Conservation (phyloP, 352 stramenopile species). For the Phytophthora citrophthora region DNA sequence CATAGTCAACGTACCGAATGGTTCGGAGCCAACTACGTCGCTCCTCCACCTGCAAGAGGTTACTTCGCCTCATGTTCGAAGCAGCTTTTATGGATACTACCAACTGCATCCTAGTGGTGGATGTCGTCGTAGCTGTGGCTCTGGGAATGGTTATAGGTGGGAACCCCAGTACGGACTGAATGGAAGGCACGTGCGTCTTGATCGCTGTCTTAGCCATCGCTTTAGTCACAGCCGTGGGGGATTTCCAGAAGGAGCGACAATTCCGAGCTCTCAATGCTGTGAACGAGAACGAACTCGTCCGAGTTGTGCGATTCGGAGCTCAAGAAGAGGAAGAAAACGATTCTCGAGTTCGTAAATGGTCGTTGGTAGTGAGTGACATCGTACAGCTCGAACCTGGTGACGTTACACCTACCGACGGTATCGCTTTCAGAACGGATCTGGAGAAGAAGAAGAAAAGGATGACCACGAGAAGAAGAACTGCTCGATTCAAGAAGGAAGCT, state of each 20-base stretch:
- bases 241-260: slow-evolving; percentile 91
- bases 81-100: slow-evolving; percentile 63
- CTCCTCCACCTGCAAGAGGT: slow-evolving; percentile 15
- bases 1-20: slow-evolving; percentile 15
- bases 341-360: slow-evolving; percentile 57
- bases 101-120: slow-evolving; percentile 47
- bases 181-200: slow-evolving; percentile 76
- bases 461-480: too few relatives aligned
- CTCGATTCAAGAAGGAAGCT: slow-evolving; percentile 48
- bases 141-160: slow-evolving; percentile 36
- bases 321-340: slow-evolving; percentile 15
- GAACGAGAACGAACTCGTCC: slow-evolving; percentile 74
- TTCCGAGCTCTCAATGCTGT: slow-evolving; percentile 82
- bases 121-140: slow-evolving; percentile 45
- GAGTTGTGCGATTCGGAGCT: slow-evolving; percentile 56
- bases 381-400: slow-evolving; percentile 79
- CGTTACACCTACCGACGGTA: slow-evolving; percentile 84
- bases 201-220: slow-evolving; percentile 90
- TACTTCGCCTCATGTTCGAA: slow-evolving; percentile 51
- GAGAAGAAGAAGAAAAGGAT: slow-evolving; percentile 1
- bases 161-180: slow-evolving; percentile 53
- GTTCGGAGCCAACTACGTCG: slow-evolving; percentile 47
- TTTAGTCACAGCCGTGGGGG: slow-evolving; percentile 83
- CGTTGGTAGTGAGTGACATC: slow-evolving; percentile 90
- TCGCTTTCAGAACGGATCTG: slow-evolving; percentile 73